Evolutionary conservation across 139 green algal species (phyloP).

Genomic region (Coccomyxa sp.): DNA sequence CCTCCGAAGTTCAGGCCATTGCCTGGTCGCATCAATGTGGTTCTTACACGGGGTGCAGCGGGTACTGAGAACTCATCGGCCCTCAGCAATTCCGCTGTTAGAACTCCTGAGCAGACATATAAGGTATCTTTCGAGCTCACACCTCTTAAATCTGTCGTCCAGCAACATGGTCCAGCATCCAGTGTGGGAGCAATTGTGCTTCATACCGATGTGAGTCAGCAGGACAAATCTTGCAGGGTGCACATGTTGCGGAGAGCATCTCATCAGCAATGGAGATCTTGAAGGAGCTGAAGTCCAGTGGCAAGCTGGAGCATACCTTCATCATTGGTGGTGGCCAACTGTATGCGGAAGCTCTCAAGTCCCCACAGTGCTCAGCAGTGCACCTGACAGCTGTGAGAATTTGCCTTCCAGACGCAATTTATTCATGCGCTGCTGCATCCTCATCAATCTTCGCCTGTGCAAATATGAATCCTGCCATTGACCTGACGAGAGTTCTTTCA

Average conservation of each 20-base stretch:
- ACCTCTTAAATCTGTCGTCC: no score
- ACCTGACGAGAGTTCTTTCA: no score
- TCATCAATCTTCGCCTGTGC: background rate
- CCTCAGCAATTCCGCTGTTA: slow-evolving; percentile 20
- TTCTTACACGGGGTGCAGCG: slow-evolving; percentile 65
- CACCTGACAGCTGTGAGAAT: slow-evolving; percentile 56
- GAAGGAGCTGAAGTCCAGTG: slow-evolving; percentile 12
- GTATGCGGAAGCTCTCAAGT: slow-evolving; percentile 58
- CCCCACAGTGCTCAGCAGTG: slow-evolving; percentile 70
- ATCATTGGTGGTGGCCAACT: slow-evolving; percentile 95
- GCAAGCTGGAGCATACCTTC: slow-evolving; percentile 81
- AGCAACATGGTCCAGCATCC: no score
- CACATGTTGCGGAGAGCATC: slow-evolving; percentile 57
- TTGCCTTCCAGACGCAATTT: no score
- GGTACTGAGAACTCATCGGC: background rate
- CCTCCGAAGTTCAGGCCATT: slow-evolving; percentile 89
- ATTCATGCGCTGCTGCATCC: background rate
- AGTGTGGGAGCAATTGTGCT: no score
- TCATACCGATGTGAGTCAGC: no score
- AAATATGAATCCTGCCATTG: no score
- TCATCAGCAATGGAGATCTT: slow-evolving; percentile 72
- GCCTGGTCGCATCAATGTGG: slow-evolving; percentile 88
- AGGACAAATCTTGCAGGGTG: no score
- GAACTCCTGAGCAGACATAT: no score
- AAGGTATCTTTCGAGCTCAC: no score